These are phyloP conservation scores for Solanum corneliomulleri DNA, from an alignment of 257 asterid species.

Conservation along the genomic window DNA sequence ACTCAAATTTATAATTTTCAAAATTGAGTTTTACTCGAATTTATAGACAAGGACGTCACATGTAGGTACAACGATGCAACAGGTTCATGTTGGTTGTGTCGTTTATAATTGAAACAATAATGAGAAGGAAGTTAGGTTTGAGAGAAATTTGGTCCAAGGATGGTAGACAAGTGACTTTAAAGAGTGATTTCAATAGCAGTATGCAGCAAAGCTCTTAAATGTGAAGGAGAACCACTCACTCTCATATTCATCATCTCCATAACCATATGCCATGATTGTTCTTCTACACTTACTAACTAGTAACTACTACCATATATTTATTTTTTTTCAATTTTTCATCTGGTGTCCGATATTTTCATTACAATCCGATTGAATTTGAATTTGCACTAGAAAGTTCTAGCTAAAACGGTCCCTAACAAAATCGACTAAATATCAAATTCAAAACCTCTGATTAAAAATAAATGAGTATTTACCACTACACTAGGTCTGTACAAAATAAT, in stretches of 20 bases:
- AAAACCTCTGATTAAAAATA: too few species aligned
- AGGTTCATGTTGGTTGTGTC: not conserved
- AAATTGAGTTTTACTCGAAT: too few species aligned
- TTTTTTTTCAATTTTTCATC: too few species aligned
- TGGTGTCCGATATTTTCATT: too few species aligned
- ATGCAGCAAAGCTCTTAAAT: not conserved
- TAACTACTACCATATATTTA: not conserved
- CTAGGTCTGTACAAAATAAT: not conserved
- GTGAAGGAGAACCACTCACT: not conserved
- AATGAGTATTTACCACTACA: too few species aligned
- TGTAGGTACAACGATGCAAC: not conserved
- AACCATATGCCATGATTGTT: not conserved
- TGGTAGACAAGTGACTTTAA: not conserved
- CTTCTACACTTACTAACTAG: not conserved
- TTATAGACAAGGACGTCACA: not conserved
- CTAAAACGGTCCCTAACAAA: too few species aligned
- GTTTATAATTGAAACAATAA: not conserved
- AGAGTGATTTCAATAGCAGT: not conserved
- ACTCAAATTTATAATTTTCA: too few species aligned
- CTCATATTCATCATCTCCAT: not conserved
- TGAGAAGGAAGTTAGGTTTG: not conserved
- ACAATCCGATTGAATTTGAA: not conserved
- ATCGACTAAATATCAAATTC: fast-evolving
- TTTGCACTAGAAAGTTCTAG: fast-evolving
- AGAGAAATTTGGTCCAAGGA: not conserved